Base-by-base conservation (phyloP, 495 filamentous ascomycete species). In the Neurospora discreta region DNA sequence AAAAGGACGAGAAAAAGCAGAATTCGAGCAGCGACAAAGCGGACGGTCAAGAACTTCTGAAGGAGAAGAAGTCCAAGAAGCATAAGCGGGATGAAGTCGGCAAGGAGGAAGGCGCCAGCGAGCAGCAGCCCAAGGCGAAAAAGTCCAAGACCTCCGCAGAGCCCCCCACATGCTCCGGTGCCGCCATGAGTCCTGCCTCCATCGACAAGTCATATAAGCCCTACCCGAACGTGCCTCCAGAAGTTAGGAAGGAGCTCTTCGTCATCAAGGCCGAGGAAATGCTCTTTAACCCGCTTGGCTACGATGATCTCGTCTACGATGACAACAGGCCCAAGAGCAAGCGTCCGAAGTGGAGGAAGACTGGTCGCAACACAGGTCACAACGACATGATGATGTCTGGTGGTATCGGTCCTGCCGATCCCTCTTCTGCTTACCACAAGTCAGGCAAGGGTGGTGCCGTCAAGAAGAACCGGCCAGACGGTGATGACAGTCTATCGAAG, bases 271-370 rank as follows among this genome's bases (percentile, higher is more conserved):
- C 60, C 16, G 23, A 75, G 38, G 76, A 80, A 38, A 80, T 77
- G 74, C 70, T 76, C 3, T 68, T 16, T 30, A 38, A 77, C 70
- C 77, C 78, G 3, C 76, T 79, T 11, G 78, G 69, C 39, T 79
- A 73, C 67, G 76, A 79, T 65, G 78, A 80, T 71, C 44, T 65
- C 2, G 78, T 80, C 33, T 71, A 70, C 68, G 72, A 74, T 33
- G 72, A 69, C 33, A 70, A 18, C 11, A 23, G 71, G 20, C 69
- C 68, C 7, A 67, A 60, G 15, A 39, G 42, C 20, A 65, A 33
- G 52, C 52, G 52, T 5, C 52, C 52, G 13, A 65, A 65, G 52
- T 65, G 52, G 52, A 65, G 52, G 69, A 71, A 65, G 69, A 33
- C 11, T 11, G 69, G 52, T 13, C 69, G 69, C 16, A 67, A 33